phyloP scores from a whole-genome alignment of 805 yeast genomes.

The Schizosaccharomyces pombe region DNA sequence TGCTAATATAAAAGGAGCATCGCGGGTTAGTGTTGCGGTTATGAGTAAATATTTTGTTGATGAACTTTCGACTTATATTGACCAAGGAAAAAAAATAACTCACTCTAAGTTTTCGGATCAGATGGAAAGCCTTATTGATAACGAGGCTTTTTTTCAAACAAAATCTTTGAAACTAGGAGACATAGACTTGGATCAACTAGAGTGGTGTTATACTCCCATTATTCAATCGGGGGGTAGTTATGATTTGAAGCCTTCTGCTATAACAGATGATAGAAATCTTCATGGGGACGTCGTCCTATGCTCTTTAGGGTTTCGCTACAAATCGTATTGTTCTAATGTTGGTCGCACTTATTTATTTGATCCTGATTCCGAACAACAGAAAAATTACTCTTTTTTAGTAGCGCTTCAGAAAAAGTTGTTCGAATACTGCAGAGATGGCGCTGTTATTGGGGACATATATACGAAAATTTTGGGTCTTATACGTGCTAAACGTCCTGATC shows the following conservation, averaged over 20 bases:
- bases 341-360: slow-evolving; percentile 77
- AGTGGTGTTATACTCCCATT: slow-evolving; percentile 87
- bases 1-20: slow-evolving; percentile 37
- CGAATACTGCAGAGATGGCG: slow-evolving; percentile 40
- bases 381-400: slow-evolving; percentile 53
- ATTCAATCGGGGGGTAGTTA: slow-evolving; percentile 71
- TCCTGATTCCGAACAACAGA: slow-evolving; percentile 58
- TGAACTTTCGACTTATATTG: slow-evolving; percentile 68
- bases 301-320: slow-evolving; percentile 68
- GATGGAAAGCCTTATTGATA: slow-evolving; percentile 64
- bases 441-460: slow-evolving; percentile 42
- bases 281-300: slow-evolving; percentile 63
- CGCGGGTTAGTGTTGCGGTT: slow-evolving; percentile 53
- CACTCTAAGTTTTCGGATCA: slow-evolving; percentile 51
- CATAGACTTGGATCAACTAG: slow-evolving; percentile 52
- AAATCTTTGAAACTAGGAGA: slow-evolving; percentile 37
- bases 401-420: slow-evolving; percentile 46
- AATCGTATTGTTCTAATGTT: slow-evolving; percentile 67
- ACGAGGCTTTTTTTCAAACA: slow-evolving; percentile 37
- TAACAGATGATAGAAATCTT: slow-evolving; percentile 38
- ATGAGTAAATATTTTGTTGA: slow-evolving; percentile 56
- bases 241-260: slow-evolving; percentile 65
- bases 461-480: slow-evolving; percentile 37
- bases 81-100: slow-evolving; percentile 57
- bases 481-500: slow-evolving; percentile 37